These are phyloP conservation scores for Xylaria acuta DNA, from an alignment of 495 filamentous ascomycete genomes.

Conservation along the genomic window DNA sequence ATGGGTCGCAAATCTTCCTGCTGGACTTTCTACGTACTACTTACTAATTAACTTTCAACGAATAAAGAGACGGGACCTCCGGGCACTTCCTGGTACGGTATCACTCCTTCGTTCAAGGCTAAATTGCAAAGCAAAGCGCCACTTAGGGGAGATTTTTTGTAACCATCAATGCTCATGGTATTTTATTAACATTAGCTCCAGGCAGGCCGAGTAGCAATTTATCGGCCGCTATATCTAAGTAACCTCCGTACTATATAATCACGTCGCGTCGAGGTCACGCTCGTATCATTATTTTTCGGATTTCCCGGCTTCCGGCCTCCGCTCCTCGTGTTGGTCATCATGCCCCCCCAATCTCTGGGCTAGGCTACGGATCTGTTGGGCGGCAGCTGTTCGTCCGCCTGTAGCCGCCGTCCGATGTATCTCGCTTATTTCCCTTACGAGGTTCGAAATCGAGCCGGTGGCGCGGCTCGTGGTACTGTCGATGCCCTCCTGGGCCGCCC, in stretches of 20 bases:
- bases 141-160: neutral
- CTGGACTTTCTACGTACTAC: neutral
- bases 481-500: slow-evolving; percentile 10
- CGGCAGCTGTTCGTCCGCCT: slow-evolving; percentile 10
- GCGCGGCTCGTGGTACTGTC: neutral
- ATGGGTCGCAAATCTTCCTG: neutral
- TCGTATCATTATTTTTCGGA: slow-evolving; percentile 2
- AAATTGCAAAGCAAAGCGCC: neutral
- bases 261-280: slow-evolving; percentile 1
- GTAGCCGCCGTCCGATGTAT: slow-evolving; percentile 3
- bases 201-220: neutral
- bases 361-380: slow-evolving; percentile 11
- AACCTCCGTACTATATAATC: neutral
- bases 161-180: neutral
- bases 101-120: neutral
- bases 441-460: neutral
- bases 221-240: neutral
- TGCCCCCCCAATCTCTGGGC: slow-evolving; percentile 15
- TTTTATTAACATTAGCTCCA: slow-evolving; percentile 21
- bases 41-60: neutral
- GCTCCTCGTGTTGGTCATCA: neutral
- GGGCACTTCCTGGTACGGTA: too few relatives aligned
- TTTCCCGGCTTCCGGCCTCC: neutral
- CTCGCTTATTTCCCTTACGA: slow-evolving; percentile 21
- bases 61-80: neutral